Percentiles rank a stretch among this genome's conserved stretches.
phyloP scores from a whole-genome alignment of 768 basidiomycete species.

The Boletus vinaceobasis region DNA sequence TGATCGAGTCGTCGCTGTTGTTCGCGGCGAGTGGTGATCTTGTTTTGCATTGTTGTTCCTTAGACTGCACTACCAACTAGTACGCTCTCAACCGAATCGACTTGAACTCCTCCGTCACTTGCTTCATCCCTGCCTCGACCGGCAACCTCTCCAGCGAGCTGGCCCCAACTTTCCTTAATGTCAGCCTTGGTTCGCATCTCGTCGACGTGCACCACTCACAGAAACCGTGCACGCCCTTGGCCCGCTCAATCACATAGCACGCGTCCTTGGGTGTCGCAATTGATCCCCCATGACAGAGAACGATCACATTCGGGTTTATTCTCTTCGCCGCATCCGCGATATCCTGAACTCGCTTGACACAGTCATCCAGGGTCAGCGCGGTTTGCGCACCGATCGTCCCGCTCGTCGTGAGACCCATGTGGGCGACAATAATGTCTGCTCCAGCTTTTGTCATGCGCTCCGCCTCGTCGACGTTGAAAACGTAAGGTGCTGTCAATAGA shows the following conservation, averaged over 20 bases:
- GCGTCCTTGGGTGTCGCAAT: constrained; percentile 25
- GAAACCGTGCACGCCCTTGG: constrained; percentile 22
- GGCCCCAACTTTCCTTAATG: constrained; percentile 16
- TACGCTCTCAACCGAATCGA: constrained; percentile 11
- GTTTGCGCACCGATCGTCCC: constrained; percentile 27
- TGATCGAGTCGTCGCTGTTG: constrained; percentile 8
- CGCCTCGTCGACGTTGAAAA: constrained; percentile 27
- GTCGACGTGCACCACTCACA: constrained; percentile 9
- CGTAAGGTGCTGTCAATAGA: constrained; percentile 27
- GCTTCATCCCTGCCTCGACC: constrained; percentile 24
- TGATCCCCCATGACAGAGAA: constrained; percentile 24
- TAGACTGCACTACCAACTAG: background rate
- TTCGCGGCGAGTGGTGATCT: constrained; percentile 15
- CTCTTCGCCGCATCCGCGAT: constrained; percentile 17
- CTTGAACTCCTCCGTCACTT: constrained; percentile 20
- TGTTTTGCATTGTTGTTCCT: constrained; percentile 34
- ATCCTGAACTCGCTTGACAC: constrained; percentile 17
- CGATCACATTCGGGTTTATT: constrained; percentile 19
- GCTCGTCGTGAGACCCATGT: constrained; percentile 30
- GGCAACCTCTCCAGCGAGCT: constrained; percentile 25
- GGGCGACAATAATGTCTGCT: constrained; percentile 25
- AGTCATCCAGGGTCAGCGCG: constrained; percentile 19
- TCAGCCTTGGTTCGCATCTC: background rate
- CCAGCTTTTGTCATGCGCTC: constrained; percentile 24
- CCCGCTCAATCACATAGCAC: constrained; percentile 17